A percentile compares a stretch with the other conserved stretches of the same genome.
Conservation (phyloP, 805 yeast species). For the Barnettozyma pratensis region DNA sequence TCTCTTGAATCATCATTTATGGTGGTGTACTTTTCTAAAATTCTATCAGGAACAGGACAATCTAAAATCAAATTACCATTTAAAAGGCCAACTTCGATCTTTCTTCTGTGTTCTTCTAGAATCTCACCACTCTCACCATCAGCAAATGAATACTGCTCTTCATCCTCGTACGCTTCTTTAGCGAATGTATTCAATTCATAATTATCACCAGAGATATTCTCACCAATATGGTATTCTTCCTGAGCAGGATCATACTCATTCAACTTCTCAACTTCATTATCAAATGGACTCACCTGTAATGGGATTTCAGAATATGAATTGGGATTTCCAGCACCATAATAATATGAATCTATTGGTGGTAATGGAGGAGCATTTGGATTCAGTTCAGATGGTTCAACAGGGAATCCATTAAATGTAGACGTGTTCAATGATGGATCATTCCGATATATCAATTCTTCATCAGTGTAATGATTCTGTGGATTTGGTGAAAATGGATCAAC, state of each 20-base stretch:
- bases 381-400: constrained; percentile 6
- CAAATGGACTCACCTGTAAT: constrained; percentile 13
- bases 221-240: constrained; percentile 33
- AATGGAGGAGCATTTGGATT: constrained; percentile 1
- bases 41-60: constrained; percentile 77
- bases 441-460: neutral
- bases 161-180: constrained; percentile 10
- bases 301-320: constrained; percentile 3
- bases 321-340: constrained; percentile 6
- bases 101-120: constrained; percentile 35
- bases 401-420: constrained; percentile 12
- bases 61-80: constrained; percentile 81
- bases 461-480: neutral
- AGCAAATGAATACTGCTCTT: constrained; percentile 12
- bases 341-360: constrained; percentile 6
- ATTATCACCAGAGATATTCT: constrained; percentile 22
- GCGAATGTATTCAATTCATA: constrained; percentile 24
- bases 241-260: constrained; percentile 19
- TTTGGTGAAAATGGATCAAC: neutral
- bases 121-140: constrained; percentile 34
- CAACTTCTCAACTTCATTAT: constrained; percentile 2
- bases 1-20: constrained; percentile 46
- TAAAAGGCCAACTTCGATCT: constrained; percentile 26
- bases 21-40: constrained; percentile 47
- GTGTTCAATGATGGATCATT: constrained; percentile 5